Percentiles rank a stretch among this genome's conserved stretches.
Conservation (phyloP, 2,329 filamentous ascomycete genomes). For the Cordyceps cicadae region DNA sequence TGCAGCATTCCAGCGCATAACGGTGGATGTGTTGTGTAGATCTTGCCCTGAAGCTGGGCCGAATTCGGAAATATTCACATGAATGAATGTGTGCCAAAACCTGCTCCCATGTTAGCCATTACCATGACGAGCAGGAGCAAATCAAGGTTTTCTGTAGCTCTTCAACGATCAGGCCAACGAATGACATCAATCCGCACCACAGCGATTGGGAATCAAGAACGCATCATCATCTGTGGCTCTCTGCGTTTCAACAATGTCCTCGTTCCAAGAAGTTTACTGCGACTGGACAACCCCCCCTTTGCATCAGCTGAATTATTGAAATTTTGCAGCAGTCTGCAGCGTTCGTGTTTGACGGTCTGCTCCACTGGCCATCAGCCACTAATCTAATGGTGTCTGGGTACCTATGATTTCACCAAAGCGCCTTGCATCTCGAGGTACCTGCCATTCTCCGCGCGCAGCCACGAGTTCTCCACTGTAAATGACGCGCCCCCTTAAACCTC, state of each 20-base stretch:
- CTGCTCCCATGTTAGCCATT: neutral
- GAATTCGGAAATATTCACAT: neutral
- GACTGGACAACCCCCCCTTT: neutral
- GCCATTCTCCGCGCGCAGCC: neutral
- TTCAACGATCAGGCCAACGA: neutral
- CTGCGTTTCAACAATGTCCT: neutral
- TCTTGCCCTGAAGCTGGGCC: neutral
- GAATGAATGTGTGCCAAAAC: neutral
- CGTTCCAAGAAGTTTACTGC: too few relatives aligned
- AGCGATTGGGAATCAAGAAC: neutral
- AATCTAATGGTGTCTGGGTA: neutral
- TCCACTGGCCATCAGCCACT: neutral
- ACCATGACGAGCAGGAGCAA: neutral
- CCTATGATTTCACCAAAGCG: neutral
- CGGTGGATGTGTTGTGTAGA: neutral
- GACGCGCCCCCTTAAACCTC: constrained; percentile 10
- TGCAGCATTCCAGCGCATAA: neutral
- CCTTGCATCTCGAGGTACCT: neutral
- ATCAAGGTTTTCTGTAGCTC: constrained; percentile 1
- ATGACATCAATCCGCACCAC: neutral
- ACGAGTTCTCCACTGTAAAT: neutral
- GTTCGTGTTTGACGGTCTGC: neutral
- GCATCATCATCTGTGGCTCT: neutral
- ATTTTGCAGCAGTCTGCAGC: constrained; percentile 1
- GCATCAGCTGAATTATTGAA: neutral